These are phyloP conservation scores for Calamus simplicifolius DNA, from an alignment of 176 grass and related monocot genomes.

Conservation along the genomic window DNA sequence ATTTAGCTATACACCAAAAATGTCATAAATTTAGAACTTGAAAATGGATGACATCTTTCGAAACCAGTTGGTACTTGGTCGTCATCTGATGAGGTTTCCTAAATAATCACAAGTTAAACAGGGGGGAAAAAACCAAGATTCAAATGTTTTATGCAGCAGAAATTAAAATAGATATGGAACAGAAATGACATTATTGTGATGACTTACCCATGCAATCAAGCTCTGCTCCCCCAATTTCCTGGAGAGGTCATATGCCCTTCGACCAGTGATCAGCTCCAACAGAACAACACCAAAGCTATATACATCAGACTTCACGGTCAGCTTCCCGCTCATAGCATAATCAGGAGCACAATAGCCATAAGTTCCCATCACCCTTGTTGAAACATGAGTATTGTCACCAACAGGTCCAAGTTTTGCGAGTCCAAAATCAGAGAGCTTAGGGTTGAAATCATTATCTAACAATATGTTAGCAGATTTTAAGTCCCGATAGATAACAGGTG, in stretches of 20 bases:
- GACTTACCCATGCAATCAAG: slow-evolving; percentile 23
- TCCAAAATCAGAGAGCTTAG: slow-evolving; percentile 26
- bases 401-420: slow-evolving; percentile 13
- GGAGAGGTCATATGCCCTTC: slow-evolving; percentile 14
- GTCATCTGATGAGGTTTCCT: too few species aligned
- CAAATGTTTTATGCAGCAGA: too few species aligned
- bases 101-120: not conserved
- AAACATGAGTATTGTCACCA: slow-evolving; percentile 21
- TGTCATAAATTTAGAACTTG: too few species aligned
- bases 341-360: slow-evolving; percentile 22
- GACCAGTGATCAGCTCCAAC: slow-evolving; percentile 15
- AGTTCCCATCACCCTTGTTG: slow-evolving; percentile 21
- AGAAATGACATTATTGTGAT: not conserved
- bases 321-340: slow-evolving; percentile 19
- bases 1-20: too few species aligned
- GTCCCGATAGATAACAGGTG: slow-evolving; percentile 23
- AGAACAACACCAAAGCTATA: slow-evolving; percentile 29
- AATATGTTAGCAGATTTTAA: slow-evolving; percentile 24
- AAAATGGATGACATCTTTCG: too few species aligned
- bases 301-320: slow-evolving; percentile 20
- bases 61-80: too few species aligned
- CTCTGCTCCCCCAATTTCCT: slow-evolving; percentile 13
- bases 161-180: too few species aligned
- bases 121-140: not conserved
- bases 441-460: slow-evolving; percentile 22